A percentile compares a stretch with the other conserved stretches of the same genome.
These are phyloP conservation scores for Apostasia shenzhenica DNA, from an alignment of 106 monocot species.

Conservation along the genomic window DNA sequence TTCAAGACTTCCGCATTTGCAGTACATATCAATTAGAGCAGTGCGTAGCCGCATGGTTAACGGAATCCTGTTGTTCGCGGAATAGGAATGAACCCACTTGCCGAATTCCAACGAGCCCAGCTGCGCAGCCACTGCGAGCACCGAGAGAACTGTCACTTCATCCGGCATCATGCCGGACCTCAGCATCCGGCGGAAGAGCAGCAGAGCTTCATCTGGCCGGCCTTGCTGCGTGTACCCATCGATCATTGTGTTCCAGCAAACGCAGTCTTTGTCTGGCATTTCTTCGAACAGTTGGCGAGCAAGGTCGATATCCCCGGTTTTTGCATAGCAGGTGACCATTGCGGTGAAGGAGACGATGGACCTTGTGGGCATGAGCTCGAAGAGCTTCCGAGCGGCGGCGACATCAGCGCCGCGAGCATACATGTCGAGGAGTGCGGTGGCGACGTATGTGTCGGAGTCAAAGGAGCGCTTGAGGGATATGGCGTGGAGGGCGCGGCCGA, in stretches of 20 bases:
- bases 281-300: slow-evolving; percentile 65
- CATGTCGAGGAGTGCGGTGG: slow-evolving; percentile 72
- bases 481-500: slow-evolving; percentile 54
- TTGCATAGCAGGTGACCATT: slow-evolving; percentile 71
- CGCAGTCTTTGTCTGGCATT: slow-evolving; percentile 31
- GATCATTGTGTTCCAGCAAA: slow-evolving; percentile 84
- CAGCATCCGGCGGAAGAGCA: slow-evolving; percentile 53
- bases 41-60: slow-evolving; percentile 38
- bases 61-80: slow-evolving; percentile 18
- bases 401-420: slow-evolving; percentile 57
- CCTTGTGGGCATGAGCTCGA: slow-evolving; percentile 39
- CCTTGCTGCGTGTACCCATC: slow-evolving; percentile 76
- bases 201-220: slow-evolving; percentile 35
- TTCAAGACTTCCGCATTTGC: slow-evolving; percentile 68
- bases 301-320: slow-evolving; percentile 23
- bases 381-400: slow-evolving; percentile 36
- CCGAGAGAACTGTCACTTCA: slow-evolving; percentile 41
- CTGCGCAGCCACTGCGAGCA: slow-evolving; percentile 65
- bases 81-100: slow-evolving; percentile 58
- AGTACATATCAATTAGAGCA: slow-evolving; percentile 82
- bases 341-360: slow-evolving; percentile 55
- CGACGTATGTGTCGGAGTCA: slow-evolving; percentile 44
- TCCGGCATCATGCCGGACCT: slow-evolving; percentile 21
- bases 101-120: slow-evolving; percentile 45
- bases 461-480: slow-evolving; percentile 38